Base-by-base conservation (phyloP, 805 yeast species). In the Ogataea neopini region DNA sequence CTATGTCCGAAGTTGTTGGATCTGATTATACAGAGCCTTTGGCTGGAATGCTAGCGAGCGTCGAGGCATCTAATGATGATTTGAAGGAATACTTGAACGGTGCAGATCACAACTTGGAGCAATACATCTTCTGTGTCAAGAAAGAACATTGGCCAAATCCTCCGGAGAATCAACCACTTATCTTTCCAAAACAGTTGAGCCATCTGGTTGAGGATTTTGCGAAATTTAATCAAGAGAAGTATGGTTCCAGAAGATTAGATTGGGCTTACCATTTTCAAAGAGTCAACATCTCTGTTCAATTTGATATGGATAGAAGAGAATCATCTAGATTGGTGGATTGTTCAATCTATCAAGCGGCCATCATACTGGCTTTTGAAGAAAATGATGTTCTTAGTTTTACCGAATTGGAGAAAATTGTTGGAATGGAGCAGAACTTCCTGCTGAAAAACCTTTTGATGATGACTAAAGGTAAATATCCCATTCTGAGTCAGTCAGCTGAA, bases 211-310 rank as follows among this genome's bases (percentile, higher is more conserved):
- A 23, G 5, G 45, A 45, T 6, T 53, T 45, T 36, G 60, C 57
- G 36, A 13, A 32, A 2, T 56, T 39, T 34, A 52, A 45, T 23
- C 45, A 38, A 4, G 25, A 37, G 1, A 25, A 43, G 7, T 41
- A 50, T 23, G 43, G 42, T 8, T 41, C 54, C 8, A 37, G 50
- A 19, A 59, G 45, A 3, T 58, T 74, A 13, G 70, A 73, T 49
- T 76, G 80, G 81, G 64, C 61, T 43, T 70, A 65, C 41, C 63
- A 71, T 14, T 58, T 75, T 14, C 80, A 76, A 44, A 74, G 73
- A 49, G 48, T 76, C 15, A 53, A 58, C 0, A 60, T 76, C 13
- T 48, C 52, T 11, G 67, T 66, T 2, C 49, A 57, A 17, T 74
- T 75, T 51, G 58, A 59, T 13, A 50, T 50, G 10, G 71, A 66